Conservation (phyloP, 177 flowering plant genomes). For the Vitis hybrid region DNA sequence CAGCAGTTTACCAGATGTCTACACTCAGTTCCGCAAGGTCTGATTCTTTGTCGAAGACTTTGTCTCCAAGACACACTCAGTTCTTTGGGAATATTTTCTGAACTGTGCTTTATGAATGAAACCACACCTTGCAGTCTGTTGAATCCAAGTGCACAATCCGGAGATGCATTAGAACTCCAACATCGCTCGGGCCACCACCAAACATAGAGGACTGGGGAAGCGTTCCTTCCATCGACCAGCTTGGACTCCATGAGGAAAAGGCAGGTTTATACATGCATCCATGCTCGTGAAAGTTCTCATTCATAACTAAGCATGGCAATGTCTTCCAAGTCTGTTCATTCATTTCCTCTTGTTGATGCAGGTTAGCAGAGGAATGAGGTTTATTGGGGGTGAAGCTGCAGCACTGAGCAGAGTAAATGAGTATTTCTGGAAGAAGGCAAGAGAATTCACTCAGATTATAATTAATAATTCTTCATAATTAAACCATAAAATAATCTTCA, state of each 20-base stretch:
- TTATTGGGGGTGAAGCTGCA: constrained; percentile 88
- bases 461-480: background rate
- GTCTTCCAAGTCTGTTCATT: background rate
- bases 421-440: constrained; percentile 92
- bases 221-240: constrained; percentile 57
- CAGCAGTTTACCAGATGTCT: constrained; percentile 71
- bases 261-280: constrained; percentile 34
- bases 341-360: constrained; percentile 27
- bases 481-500: background rate
- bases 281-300: background rate
- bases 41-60: background rate
- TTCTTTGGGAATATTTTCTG: too few species aligned
- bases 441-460: constrained; percentile 4
- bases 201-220: constrained; percentile 73
- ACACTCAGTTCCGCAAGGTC: constrained; percentile 96
- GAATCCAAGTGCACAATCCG: constrained; percentile 70
- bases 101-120: background rate
- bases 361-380: constrained; percentile 68
- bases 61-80: background rate
- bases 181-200: constrained; percentile 70
- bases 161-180: constrained; percentile 61
- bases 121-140: constrained; percentile 54
- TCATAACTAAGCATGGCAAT: background rate
- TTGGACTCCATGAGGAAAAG: constrained; percentile 57
- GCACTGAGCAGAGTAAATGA: constrained; percentile 80